Evolutionary conservation across 2,329 filamentous ascomycete species (phyloP).

Genomic region (Davidsoniella neocaledoniae): DNA sequence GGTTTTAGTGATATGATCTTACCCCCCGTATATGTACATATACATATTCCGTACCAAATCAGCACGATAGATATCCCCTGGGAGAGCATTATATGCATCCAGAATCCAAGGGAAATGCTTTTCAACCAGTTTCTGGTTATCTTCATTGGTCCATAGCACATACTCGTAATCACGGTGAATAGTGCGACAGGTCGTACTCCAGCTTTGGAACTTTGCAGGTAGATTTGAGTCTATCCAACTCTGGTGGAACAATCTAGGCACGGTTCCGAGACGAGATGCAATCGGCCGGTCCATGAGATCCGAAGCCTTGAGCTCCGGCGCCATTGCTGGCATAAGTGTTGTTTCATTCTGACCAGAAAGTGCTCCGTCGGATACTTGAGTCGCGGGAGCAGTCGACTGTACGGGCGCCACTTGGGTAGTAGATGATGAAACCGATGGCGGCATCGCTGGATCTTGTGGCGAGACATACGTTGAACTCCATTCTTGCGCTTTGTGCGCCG

Average conservation of each 20-base stretch:
- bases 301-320: constrained; percentile 3
- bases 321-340: background rate
- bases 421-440: background rate
- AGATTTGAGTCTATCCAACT: constrained; percentile 17
- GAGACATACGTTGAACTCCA: background rate
- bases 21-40: constrained; percentile 23
- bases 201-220: constrained; percentile 18
- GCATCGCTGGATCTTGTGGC: background rate
- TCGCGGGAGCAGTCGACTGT: background rate
- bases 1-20: constrained; percentile 2
- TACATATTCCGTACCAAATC: constrained; percentile 21
- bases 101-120: constrained; percentile 20
- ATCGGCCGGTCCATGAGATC: constrained; percentile 9
- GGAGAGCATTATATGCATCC: constrained; percentile 17
- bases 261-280: constrained; percentile 8
- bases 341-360: background rate
- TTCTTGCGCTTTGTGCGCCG: constrained; percentile 1
- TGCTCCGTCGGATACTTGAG: background rate
- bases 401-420: background rate
- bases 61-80: constrained; percentile 19
- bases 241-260: constrained; percentile 24
- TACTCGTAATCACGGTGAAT: constrained; percentile 21
- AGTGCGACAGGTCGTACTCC: constrained; percentile 19
- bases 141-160: constrained; percentile 23
- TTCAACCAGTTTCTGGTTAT: constrained; percentile 20